Evolutionary conservation across 768 basidiomycete species (phyloP), one percentile per base, ranked within the genome.

Genomic region (Lentinula detonsa): DNA sequence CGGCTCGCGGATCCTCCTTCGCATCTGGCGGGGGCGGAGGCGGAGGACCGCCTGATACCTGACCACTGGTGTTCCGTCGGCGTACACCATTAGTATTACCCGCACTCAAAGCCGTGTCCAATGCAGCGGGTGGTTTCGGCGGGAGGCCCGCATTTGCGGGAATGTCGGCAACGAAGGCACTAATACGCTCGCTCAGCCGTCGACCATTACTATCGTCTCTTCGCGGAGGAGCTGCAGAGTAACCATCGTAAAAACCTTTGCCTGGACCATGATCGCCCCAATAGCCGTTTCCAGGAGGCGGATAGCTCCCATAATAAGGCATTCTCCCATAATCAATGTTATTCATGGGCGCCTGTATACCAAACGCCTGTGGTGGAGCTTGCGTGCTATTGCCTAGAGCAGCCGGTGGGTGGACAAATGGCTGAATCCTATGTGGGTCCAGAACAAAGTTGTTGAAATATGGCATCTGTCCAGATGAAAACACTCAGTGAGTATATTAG

Each of bases 381-480:
- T 90, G 88, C 7, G 23, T 53, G 63, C 77, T 81, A 59, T 84
- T 87, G n/a, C 88, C 88, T 51, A 81, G 75, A 23, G 78, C 70
- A 48, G 83, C 78, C 60, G 91, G 93, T 62, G 90, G 86, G 70
- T 93, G 91, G 23, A 84, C 81, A 73, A 92, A 89, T 6, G 91
- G 90, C 67, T 90, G 89, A 63, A 97, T 89, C 65, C 88, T 90
- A 67, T 95, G 91, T 59, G 97, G 96, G 76, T 98, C 97, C 61
- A 98, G 85, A 34, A 91, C 93, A 72, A 96, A 99, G 72, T 90
- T 94, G 74, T 98, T 98, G 79, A 94, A 95, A 73, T 90, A 93
- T 40, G 90, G 83, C 62, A 95, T 71, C 94, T 95, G 66, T 43
- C 45, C 21, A 40, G 60, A 57, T 62, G 42, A 61, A 63, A 63